Evolutionary conservation across 345 rosid genomes (phyloP), one percentile per base, ranked within the genome.

Genomic region (Dimocarpus longan): DNA sequence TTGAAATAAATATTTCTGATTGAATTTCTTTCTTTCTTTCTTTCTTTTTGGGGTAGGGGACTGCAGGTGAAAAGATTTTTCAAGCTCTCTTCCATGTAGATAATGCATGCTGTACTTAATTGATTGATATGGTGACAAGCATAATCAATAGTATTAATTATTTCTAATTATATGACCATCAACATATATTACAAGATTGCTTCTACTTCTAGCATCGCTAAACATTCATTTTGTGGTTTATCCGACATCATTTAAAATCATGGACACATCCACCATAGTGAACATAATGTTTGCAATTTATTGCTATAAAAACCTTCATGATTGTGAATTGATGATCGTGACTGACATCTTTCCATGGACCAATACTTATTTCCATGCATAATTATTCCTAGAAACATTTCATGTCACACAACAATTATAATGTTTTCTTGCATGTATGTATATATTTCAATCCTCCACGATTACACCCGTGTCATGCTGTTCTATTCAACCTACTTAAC

Each of bases 91-190:
- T 11, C 59, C 16, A 52, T 52, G 7, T 3, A 52, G 8, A 60
- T 60, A 13, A 60, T 3, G 65, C 65, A 60, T 10, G 65, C 65
- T 60, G 13, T 22, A 60, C 16, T 22, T 28, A 26, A 52, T 76
- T 39, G 65, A 76, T 76, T n/a, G 40, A 37, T 70, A 54, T 68
- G 56, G 24, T 56, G 79, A 54, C 73, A 54, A 56, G 24, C 65
- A 32, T 52, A 66, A 66, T 39, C 43, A 39, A 26, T 66, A 26
- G 44, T 66, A 66, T 19, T 16, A 28, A 66, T 32, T 10, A n/a
- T 73, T 3, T 57, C 39, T 60, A 10, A 59, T 28, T 44, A 2
- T 24, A 48, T 44, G 42, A 63, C 66, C 32, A 78, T 71, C n/a
- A 71, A 28, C 63, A 71, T 52, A 68, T 68, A 28, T 21, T 16